Base-by-base conservation (phyloP, 2,329 filamentous ascomycete species). In the Penicillium olsonii region DNA sequence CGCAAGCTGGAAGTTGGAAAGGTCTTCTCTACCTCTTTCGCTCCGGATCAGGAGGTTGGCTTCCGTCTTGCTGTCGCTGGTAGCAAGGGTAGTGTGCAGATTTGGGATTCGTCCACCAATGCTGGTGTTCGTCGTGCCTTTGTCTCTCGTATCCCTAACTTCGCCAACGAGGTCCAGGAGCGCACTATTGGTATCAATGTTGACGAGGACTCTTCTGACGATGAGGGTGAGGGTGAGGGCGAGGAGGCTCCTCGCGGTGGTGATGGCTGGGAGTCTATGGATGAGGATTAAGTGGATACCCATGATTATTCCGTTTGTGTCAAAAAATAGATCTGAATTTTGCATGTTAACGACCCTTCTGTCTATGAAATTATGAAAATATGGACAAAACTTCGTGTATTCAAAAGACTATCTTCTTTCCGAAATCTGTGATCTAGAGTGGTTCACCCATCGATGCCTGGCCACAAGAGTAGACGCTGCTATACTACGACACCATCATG, bases 21-120 rank as follows among this genome's bases (percentile, higher is more conserved):
- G 74, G 88, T 99, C 31, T 99, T 99, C 73, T 90, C 90, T 10
- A 88, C 92, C 2, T 83, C 82, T 6, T 99, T 97, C 70, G 94
- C 88, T 4, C 92, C 94, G 1, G 94, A 99, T 68, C 72, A 85
- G 27, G 90, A 94, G 72, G 91, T 97, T 9, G 88, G 89, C 19
- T 99, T 97, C 80, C 82, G 94, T 45, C 79, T 99, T 37, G 89
- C 92, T 2, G 90, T 99, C 15, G 94, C 92, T 6, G 94, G 94
- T 47, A 97, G 92, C 78, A 95, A 95, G 76, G 94, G 94, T 38
- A 83, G 84, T 29, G 85, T 97, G 66, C 89, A 95, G 69, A 85
- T 99, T 45, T 99, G 94, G 94, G 92, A 97, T 72, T 96, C 94
- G 18, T 87, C 90, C 69, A 99, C 94, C 49, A 99, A 99, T 69